Conservation (phyloP, 345 rosid genomes). For the Raphanus raphanistrum region DNA sequence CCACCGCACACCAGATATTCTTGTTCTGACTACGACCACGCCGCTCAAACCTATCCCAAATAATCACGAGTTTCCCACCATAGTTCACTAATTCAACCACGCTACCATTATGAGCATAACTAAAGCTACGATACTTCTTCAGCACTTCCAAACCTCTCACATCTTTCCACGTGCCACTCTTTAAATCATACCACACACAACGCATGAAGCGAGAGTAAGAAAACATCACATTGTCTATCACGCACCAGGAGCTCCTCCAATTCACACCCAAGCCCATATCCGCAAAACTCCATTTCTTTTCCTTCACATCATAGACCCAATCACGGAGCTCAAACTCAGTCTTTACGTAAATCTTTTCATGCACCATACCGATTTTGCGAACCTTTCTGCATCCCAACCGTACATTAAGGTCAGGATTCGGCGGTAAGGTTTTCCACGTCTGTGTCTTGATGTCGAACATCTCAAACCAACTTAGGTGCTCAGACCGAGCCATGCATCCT, state of each 20-base stretch:
- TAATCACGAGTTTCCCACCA: background rate
- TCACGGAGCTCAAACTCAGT: background rate
- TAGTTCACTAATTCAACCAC: background rate
- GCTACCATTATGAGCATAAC: background rate
- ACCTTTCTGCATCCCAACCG: background rate
- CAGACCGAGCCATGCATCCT: constrained; percentile 4
- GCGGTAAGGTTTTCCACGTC: constrained; percentile 11
- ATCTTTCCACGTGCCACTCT: background rate
- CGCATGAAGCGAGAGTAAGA: background rate
- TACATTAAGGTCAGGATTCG: background rate
- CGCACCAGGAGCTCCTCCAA: constrained; percentile 20
- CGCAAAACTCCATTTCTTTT: constrained; percentile 9
- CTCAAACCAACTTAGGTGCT: constrained; percentile 7
- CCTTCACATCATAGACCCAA: constrained; percentile 21
- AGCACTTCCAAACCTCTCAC: constrained; percentile 11
- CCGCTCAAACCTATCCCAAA: background rate
- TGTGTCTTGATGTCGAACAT: constrained; percentile 20
- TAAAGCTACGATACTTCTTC: constrained; percentile 6
- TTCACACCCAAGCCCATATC: background rate
- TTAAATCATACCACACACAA: constrained; percentile 10
- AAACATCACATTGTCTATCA: constrained; percentile 26
- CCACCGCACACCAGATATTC: background rate
- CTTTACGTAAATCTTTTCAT: constrained; percentile 22
- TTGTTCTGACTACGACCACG: background rate
- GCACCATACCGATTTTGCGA: background rate